Conservation (phyloP, 2,329 filamentous ascomycete species). For the Rachicladosporium sp. region DNA sequence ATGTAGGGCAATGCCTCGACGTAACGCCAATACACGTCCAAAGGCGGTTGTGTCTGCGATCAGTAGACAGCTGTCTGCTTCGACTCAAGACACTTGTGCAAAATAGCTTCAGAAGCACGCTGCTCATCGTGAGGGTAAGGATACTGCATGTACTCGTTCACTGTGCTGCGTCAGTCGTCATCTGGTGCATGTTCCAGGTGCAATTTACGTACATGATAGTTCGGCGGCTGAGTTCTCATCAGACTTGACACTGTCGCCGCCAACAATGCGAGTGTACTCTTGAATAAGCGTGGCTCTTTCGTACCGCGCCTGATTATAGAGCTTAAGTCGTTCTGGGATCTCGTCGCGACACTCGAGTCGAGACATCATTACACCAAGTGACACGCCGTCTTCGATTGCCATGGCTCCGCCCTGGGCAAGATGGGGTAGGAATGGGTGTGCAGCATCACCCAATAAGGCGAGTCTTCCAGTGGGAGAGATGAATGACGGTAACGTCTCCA, state of each 20-base stretch:
- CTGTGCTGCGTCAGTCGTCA: no score
- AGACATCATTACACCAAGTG: conserved; percentile 47
- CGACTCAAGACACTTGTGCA: no score
- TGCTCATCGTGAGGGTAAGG: no score
- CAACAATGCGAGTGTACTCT: conserved; percentile 42
- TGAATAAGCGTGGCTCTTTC: conserved; percentile 48
- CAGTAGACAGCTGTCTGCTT: no score
- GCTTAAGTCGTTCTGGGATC: conserved; percentile 42
- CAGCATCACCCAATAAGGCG: conserved; percentile 54
- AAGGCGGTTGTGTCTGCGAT: no score
- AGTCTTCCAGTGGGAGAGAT: conserved; percentile 46
- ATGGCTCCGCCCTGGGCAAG: conserved; percentile 58
- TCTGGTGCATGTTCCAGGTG: no score
- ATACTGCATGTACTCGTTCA: no score
- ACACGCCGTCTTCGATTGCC: conserved; percentile 55
- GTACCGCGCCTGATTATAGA: conserved; percentile 47
- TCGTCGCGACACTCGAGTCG: conserved; percentile 32
- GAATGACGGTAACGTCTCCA: conserved; percentile 42
- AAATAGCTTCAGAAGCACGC: no score
- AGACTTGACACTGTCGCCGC: conserved; percentile 20
- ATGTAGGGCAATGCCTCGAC: no score
- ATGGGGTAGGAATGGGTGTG: conserved; percentile 53
- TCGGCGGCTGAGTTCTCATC: no score
- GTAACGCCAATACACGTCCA: no score
- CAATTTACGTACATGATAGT: no score